Percentiles rank a stretch among this genome's conserved stretches.
Conservation (phyloP, 2,329 filamentous ascomycete genomes). For the Leptographium flavum region DNA sequence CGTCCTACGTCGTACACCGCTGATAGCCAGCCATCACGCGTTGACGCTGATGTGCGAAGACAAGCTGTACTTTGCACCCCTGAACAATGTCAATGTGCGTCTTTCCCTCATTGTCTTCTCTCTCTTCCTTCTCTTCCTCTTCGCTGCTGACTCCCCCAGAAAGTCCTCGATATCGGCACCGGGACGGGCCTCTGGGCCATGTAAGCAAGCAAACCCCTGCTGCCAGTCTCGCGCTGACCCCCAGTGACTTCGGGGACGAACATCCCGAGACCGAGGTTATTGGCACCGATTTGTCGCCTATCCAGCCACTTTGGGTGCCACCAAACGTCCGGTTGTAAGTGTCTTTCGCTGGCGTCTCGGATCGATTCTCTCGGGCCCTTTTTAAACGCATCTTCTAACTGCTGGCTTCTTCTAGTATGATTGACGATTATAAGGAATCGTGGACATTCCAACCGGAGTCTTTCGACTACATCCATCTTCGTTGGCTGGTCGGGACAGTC, state of each 20-base stretch:
- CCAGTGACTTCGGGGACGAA: background rate
- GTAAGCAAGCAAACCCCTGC: background rate
- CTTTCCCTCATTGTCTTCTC: too few relatives aligned
- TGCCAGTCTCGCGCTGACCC: background rate
- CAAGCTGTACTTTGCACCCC: background rate
- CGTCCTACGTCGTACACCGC: background rate
- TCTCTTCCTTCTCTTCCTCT: background rate
- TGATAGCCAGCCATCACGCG: background rate
- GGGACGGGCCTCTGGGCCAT: background rate
- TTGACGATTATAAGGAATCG: constrained; percentile 41
- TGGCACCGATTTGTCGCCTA: background rate
- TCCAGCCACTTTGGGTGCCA: background rate
- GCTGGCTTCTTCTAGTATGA: constrained; percentile 7
- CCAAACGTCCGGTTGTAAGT: constrained; percentile 21
- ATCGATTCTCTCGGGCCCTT: background rate
- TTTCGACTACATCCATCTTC: constrained; percentile 46
- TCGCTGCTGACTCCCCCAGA: background rate
- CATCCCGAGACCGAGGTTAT: background rate
- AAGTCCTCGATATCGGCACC: background rate
- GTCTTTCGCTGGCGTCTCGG: constrained; percentile 34
- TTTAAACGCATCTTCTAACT: background rate
- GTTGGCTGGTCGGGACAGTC: constrained; percentile 38
- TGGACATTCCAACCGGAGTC: constrained; percentile 30
- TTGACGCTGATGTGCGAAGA: background rate
- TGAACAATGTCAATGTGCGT: background rate